These are phyloP conservation scores for Lupinus albus DNA, from an alignment of 306 rosid genomes.

Conservation along the genomic window DNA sequence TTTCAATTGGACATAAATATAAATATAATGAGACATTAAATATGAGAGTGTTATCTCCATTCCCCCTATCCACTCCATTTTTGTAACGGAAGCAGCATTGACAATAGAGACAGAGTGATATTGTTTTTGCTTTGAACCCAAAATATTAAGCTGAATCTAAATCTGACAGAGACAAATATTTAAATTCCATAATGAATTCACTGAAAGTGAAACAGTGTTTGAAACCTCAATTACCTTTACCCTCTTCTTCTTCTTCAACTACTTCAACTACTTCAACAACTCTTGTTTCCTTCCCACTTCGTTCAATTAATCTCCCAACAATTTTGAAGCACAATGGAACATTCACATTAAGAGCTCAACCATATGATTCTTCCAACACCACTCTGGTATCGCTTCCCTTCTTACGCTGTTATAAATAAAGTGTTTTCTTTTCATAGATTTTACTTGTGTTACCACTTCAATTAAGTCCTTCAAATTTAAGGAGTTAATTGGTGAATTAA, in stretches of 20 bases:
- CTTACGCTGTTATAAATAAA: not conserved
- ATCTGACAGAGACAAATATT: not conserved
- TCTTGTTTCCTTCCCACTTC: conserved; percentile 33
- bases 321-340: conserved; percentile 38
- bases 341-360: conserved; percentile 37
- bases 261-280: conserved; percentile 38
- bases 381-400: conserved; percentile 42
- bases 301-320: conserved; percentile 38
- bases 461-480: too few relatives aligned
- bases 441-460: too few relatives aligned
- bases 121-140: too few relatives aligned
- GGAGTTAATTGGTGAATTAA: too few relatives aligned
- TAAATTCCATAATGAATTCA: conserved; percentile 30
- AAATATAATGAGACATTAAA: too few relatives aligned
- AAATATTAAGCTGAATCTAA: not conserved
- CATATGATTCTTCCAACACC: conserved; percentile 50
- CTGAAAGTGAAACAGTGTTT: conserved; percentile 43
- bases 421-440: too few relatives aligned
- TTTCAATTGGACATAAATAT: too few relatives aligned
- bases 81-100: not conserved
- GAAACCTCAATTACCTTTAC: conserved; percentile 30
- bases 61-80: not conserved
- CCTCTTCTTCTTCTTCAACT: conserved; percentile 32
- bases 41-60: too few relatives aligned
- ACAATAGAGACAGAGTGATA: too few relatives aligned